Evolutionary conservation across 192 early-diverging fungal genomes (phyloP), one percentile per base, ranked within the genome.

Genomic region (Rhizoclosmatium globosum): DNA sequence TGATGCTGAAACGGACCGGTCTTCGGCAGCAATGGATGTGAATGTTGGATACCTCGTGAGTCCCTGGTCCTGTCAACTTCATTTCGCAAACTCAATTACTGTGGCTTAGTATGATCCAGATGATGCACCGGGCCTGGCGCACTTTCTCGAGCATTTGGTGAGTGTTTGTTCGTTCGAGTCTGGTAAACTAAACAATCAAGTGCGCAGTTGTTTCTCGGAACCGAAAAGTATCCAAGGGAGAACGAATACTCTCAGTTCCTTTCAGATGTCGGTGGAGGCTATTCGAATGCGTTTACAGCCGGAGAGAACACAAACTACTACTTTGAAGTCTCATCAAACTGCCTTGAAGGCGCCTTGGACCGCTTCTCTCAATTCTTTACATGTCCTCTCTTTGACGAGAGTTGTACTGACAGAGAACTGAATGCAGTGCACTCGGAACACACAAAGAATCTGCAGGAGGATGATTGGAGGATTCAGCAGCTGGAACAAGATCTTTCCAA

Each of bases 391-490:
- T 99, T 99, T 83, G 87, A 90, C 38, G 92, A 92, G n/a, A 90
- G 88, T 72, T 95, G 95, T 78, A 96, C 93, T 13, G 97, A 72
- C 11, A 39, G 47, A 21, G 43, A 68, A 62, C 4, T 78, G 38
- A 71, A 57, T 44, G 56, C 67, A 7, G 46, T 79, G 42, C 38
- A 50, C 57, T 38, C 71, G 82, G 97, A 99, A 79, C 94, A 97
- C 87, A 96, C 96, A 74, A 94, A 94, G 81, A 97, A 98, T 83
- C 78, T 95, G 23, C 95, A 97, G 82, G 91, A 87, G 57, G 96
- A 99, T 77, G 87, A 84, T 75, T 97, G 96, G 95, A 86, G 95
- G 42, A 85, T 93, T 66, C 92, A 92, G 75, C 96, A 98, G 83
- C 81, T 99, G 9, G 90, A 95, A 60, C 94, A 94, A 74, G 85